Evolutionary conservation across 208 protist species (phyloP).

Genomic region (Porcisia deanei): DNA sequence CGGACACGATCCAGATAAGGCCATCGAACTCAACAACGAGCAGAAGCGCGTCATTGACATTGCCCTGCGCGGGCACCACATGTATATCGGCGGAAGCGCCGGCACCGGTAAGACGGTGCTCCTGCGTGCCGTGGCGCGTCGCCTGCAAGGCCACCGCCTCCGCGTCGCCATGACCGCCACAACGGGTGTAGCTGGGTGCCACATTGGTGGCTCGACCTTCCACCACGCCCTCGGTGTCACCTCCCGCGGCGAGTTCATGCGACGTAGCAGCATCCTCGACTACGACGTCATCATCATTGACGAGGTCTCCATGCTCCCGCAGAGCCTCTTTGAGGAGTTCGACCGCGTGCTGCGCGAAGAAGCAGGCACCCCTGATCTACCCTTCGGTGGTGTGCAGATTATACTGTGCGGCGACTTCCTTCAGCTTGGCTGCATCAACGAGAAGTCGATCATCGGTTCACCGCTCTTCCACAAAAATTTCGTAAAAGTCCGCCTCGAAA

Average conservation of each 20-base stretch:
- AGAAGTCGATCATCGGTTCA: conserved; percentile 75
- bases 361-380: conserved; percentile 79
- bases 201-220: conserved; percentile 92
- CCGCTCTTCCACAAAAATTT: conserved; percentile 71
- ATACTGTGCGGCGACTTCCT: conserved; percentile 94
- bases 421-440: conserved; percentile 90
- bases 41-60: conserved; percentile 86
- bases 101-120: conserved; percentile 91
- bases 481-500: conserved; percentile 76
- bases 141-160: conserved; percentile 74
- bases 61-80: conserved; percentile 76
- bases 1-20: conserved; percentile 27
- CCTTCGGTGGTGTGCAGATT: conserved; percentile 93
- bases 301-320: conserved; percentile 91
- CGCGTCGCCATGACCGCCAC: conserved; percentile 91
- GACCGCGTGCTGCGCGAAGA: conserved; percentile 80
- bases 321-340: conserved; percentile 88
- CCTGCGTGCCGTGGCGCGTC: conserved; percentile 66
- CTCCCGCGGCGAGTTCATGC: conserved; percentile 75
- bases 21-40: conserved; percentile 81
- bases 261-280: conserved; percentile 67
- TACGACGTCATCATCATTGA: conserved; percentile 94
- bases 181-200: conserved; percentile 88
- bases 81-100: conserved; percentile 90
- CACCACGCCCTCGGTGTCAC: conserved; percentile 88